Base-by-base conservation (phyloP, 2,329 filamentous ascomycete species). In the Verticillium zaregamsianum region DNA sequence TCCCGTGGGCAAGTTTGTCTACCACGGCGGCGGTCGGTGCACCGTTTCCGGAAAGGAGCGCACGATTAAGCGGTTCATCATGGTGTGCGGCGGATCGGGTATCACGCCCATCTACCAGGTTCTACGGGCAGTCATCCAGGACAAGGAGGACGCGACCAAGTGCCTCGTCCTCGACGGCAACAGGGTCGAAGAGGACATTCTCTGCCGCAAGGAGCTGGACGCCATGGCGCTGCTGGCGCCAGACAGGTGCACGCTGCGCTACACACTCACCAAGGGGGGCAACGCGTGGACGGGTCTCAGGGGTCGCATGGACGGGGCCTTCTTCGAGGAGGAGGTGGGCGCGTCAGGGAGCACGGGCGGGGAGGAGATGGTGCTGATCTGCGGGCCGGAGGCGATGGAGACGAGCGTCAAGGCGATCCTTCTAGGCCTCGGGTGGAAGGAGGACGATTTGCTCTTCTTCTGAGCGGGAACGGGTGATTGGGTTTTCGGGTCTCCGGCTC, bases 41-140 rank as follows among this genome's bases (percentile, higher is more conserved):
- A 70, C 77, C 0, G 76, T 96, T 52, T 84, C 84, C 35, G 84
- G 84, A 0, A 80, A 78, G 23, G 72, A 79, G 62, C 79, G 88
- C 11, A 74, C 68, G 0, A 84, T 96, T 1, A 84, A 82, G 59
- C 83, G 82, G 14, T 92, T 97, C 73, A 80, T 90, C 71, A 96
- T 97, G 92, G 87, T 97, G 35, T 95, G 91, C 68, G 93, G 85
- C 15, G 93, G 93, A 6, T 91, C 86, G n/a, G 93, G 93, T 1
- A 90, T 97, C 69, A 97, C 93, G n/a, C 93, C 93, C 0, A 91
- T 97, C 65, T 95, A 88, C 73, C 91, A 95, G 70, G 90, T 96
- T 3, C 79, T 96, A 59, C 81, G 91, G 7, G 89, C 91, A 0
- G 85, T 96, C 0, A 83, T 93, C 73, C 80, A 83, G 55, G 86